These are phyloP conservation scores for Aspergillus sclerotioniger DNA, from an alignment of 495 filamentous ascomycete genomes.

Conservation along the genomic window DNA sequence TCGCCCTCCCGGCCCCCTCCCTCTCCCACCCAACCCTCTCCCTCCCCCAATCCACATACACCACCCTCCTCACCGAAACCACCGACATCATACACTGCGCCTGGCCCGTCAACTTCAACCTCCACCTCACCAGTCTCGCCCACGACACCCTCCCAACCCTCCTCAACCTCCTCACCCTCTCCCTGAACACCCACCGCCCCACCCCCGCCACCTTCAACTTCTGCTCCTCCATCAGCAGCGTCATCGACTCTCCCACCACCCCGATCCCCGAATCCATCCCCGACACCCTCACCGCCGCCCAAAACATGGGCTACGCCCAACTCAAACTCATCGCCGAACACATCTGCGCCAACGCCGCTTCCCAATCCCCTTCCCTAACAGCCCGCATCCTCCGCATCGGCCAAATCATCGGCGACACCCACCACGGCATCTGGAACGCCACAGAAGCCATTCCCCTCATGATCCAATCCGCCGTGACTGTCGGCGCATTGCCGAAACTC, in stretches of 20 bases:
- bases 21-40: conserved; percentile 45
- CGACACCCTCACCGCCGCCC: conserved; percentile 45
- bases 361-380: conserved; percentile 25
- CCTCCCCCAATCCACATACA: conserved; percentile 34
- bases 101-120: conserved; percentile 72
- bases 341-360: conserved; percentile 38
- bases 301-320: conserved; percentile 57
- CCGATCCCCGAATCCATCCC: conserved; percentile 50
- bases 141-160: conserved; percentile 54
- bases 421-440: conserved; percentile 58
- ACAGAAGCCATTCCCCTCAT: conserved; percentile 64
- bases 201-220: conserved; percentile 48
- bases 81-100: conserved; percentile 62
- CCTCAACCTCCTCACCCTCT: conserved; percentile 54
- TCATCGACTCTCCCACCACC: conserved; percentile 27
- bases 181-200: conserved; percentile 33
- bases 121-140: conserved; percentile 57
- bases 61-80: conserved; percentile 35
- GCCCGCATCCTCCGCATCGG: conserved; percentile 53
- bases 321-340: conserved; percentile 65
- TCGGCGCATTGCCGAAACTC: conserved; percentile 52
- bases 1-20: conserved; percentile 34
- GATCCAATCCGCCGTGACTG: conserved; percentile 44
- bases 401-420: conserved; percentile 55
- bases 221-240: conserved; percentile 59